Evolutionary conservation across 768 basidiomycete genomes (phyloP), one percentile per base, ranked within the genome.

Genomic region (Hebeloma cylindrosporum): DNA sequence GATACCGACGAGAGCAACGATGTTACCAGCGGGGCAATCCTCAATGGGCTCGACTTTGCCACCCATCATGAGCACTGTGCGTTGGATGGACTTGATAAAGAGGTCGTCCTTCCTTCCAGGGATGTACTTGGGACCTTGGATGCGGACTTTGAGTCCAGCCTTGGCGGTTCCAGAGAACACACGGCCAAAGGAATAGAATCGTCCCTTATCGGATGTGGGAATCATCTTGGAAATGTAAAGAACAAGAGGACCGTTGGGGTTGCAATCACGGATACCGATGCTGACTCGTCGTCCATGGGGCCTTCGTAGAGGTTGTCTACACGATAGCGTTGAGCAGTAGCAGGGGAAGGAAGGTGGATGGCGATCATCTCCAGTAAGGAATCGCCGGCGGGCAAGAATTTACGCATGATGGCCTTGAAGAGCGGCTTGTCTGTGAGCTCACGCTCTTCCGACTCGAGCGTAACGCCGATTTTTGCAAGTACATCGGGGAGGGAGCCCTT

Each of bases 181-280:
- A 80, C 96, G 96, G 71, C 96, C 96, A 70, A 99, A 99, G 50
- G 96, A 96, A 71, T 98, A 98, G 88, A 98, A 99, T 49, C 96
- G 93, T 62, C 96, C 96, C 75, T 98, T 98, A 71, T 99, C 96
- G 57, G 96, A 96, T 29, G 96, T 97, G 52, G 96, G 96, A 60
- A 98, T 96, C 96, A 99, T 98, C 84, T 98, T 98, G 57, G 96
- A 98, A 72, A 99, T 78, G 72, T 99, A 99, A 52, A 95, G 82
- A 63, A 98, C 93, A 51, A 99, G 87, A 53, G 96, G 96, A 40
- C 85, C 96, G 34, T 84, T 86, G 66, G 96, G 88, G 72, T 98
- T 91, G 66, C 96, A 99, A 67, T 98, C 94, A 41, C 96, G 85
- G 76, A 99, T 94, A 74, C 83, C 91, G 57, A 98, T 92, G 96